Percentiles rank a stretch among this genome's conserved stretches.
Conservation (phyloP, 768 basidiomycete species). For the Trichaptum fuscoviolaceum region DNA sequence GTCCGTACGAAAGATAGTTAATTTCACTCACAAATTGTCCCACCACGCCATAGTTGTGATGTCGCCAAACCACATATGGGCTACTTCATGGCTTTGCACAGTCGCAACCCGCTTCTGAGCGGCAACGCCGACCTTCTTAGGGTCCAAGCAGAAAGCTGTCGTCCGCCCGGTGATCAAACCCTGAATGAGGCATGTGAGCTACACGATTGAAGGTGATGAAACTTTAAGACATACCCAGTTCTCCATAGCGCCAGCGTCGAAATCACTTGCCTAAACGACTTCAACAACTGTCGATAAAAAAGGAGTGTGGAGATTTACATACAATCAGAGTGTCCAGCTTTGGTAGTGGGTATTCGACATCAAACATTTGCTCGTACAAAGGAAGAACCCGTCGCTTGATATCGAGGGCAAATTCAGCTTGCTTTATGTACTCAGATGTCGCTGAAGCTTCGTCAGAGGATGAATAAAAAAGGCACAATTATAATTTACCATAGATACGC, state of each 20-base stretch:
- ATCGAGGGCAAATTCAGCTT: slow-evolving; percentile 83
- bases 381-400: slow-evolving; percentile 79
- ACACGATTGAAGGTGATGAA: neutral
- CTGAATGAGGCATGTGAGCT: slow-evolving; percentile 22
- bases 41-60: slow-evolving; percentile 95
- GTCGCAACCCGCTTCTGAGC: slow-evolving; percentile 77
- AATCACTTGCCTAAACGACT: slow-evolving; percentile 60
- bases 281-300: neutral
- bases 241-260: slow-evolving; percentile 69
- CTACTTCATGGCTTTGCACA: slow-evolving; percentile 82
- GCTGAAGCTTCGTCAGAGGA: slow-evolving; percentile 27
- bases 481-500: slow-evolving; percentile 65
- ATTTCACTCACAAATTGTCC: slow-evolving; percentile 50
- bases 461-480: neutral
- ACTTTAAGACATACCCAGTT: slow-evolving; percentile 23
- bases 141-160: slow-evolving; percentile 72
- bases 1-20: neutral
- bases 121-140: slow-evolving; percentile 61
- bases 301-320: slow-evolving; percentile 21
- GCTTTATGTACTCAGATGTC: slow-evolving; percentile 76
- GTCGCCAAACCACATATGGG: slow-evolving; percentile 89
- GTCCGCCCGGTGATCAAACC: slow-evolving; percentile 90
- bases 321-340: slow-evolving; percentile 92
- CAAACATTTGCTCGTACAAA: slow-evolving; percentile 88
- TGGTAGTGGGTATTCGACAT: slow-evolving; percentile 87